phyloP scores from a whole-genome alignment of 768 basidiomycete genomes.

The Phlebiopsis gigantea region DNA sequence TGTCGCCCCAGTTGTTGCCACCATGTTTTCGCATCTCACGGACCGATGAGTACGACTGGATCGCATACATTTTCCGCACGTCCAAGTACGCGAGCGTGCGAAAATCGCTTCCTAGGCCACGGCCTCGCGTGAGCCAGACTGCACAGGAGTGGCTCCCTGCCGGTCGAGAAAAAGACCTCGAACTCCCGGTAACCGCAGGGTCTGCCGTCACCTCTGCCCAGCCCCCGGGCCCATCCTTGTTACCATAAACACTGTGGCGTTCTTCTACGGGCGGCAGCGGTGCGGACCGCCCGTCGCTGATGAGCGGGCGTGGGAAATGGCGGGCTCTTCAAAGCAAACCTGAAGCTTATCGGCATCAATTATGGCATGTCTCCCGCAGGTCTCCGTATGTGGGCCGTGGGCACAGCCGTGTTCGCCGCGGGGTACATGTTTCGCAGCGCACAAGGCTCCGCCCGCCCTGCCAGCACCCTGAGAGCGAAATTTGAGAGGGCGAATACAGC shows the following conservation, averaged over 20 bases:
- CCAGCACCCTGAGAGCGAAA: not conserved
- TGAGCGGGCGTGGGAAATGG: not conserved
- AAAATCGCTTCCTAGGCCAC: not conserved
- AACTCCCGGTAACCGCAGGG: not conserved
- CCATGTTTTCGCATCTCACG: not conserved
- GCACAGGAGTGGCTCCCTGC: not conserved
- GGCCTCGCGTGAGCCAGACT: not conserved
- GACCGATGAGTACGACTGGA: not conserved
- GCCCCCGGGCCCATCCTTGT: not conserved
- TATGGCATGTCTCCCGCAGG: too few relatives aligned
- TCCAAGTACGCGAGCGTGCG: not conserved
- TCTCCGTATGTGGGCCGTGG: too few relatives aligned
- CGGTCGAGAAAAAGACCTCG: not conserved
- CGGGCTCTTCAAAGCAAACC: not conserved
- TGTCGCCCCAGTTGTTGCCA: not conserved
- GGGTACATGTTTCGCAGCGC: not conserved
- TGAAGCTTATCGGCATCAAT: not conserved
- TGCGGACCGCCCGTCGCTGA: not conserved
- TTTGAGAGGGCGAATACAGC: not conserved
- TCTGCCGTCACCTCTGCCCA: not conserved
- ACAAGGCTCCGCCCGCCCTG: not conserved
- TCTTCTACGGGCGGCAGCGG: not conserved
- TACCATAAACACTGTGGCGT: not conserved
- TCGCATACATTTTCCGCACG: not conserved
- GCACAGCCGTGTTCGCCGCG: not conserved